phyloP scores from a whole-genome alignment of 345 rosid species.

The Laguncularia racemosa region DNA sequence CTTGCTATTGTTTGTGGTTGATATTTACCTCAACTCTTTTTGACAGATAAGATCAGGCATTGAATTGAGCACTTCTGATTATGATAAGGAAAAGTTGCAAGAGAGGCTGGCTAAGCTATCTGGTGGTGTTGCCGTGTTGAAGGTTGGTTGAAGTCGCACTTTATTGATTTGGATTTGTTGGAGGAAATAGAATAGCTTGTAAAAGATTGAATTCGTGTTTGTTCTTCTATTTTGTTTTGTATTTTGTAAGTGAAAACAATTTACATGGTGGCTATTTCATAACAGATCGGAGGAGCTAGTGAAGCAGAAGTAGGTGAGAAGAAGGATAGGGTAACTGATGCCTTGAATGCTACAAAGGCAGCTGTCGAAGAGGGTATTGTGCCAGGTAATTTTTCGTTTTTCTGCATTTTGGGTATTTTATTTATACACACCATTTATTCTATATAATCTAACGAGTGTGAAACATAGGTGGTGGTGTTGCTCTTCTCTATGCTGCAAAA shows the following conservation, averaged over 20 bases:
- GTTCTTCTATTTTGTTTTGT: not conserved
- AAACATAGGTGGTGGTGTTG: conserved; percentile 83
- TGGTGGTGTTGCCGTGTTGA: conserved; percentile 93
- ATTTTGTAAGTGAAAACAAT: not conserved
- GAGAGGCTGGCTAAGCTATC: conserved; percentile 94
- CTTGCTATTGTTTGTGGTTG: not conserved
- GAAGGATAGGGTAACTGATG: conserved; percentile 96
- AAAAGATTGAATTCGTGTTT: not conserved
- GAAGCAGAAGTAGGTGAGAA: conserved; percentile 89
- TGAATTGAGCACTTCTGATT: conserved; percentile 82
- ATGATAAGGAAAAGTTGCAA: conserved; percentile 90
- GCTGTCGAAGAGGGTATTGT: conserved; percentile 99
- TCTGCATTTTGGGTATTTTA: not conserved
- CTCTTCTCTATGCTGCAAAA: conserved; percentile 84
- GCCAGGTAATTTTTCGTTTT: conserved; percentile 41
- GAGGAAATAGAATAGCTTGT: not conserved
- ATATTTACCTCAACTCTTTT: not conserved
- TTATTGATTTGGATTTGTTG: not conserved
- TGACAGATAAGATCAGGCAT: conserved; percentile 65
- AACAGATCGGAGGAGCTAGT: conserved; percentile 97
- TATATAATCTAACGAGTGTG: not conserved
- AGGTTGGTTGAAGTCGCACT: conserved; percentile 36
- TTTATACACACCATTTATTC: not conserved
- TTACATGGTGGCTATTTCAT: conserved; percentile 5
- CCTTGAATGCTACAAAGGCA: conserved; percentile 95